Percentiles rank a stretch among this genome's conserved stretches.
phyloP scores from a whole-genome alignment of 331 rosid species.

The Ulmus americana region DNA sequence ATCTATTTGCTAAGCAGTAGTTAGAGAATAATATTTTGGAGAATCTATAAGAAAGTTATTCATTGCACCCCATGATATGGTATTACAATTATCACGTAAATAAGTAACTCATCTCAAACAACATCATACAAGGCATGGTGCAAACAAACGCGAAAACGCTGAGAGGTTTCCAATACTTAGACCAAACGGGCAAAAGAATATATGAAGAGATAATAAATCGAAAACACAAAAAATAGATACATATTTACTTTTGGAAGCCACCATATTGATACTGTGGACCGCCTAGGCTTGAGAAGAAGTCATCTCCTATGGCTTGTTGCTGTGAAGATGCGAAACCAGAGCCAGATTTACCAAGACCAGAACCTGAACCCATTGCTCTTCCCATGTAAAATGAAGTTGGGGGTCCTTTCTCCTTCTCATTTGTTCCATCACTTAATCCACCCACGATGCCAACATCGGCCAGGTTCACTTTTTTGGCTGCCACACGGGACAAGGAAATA shows the following conservation, averaged over 20 bases:
- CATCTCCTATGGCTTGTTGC: slow-evolving; percentile 30
- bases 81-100: not conserved
- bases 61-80: not conserved
- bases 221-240: not conserved
- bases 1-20: too few relatives aligned
- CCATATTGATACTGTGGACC: slow-evolving; percentile 63
- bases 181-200: slow-evolving; percentile 37
- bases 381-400: slow-evolving; percentile 73
- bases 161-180: slow-evolving; percentile 13
- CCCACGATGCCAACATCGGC: slow-evolving; percentile 81
- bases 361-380: slow-evolving; percentile 88
- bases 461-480: slow-evolving; percentile 84
- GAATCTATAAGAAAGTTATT: not conserved
- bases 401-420: slow-evolving; percentile 76
- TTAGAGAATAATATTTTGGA: not conserved
- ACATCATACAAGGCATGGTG: slow-evolving; percentile 19
- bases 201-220: slow-evolving; percentile 9
- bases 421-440: slow-evolving; percentile 61
- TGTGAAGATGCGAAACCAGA: slow-evolving; percentile 60
- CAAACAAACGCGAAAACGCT: slow-evolving; percentile 38
- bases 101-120: slow-evolving; percentile 10
- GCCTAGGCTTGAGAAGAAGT: slow-evolving; percentile 55
- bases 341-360: slow-evolving; percentile 74
- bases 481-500: slow-evolving; percentile 19
- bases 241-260: slow-evolving; percentile 70